A percentile compares a stretch with the other conserved stretches of the same genome.
These are phyloP conservation scores for Lyophyllum shimeji DNA, from an alignment of 768 basidiomycete species.

Conservation along the genomic window DNA sequence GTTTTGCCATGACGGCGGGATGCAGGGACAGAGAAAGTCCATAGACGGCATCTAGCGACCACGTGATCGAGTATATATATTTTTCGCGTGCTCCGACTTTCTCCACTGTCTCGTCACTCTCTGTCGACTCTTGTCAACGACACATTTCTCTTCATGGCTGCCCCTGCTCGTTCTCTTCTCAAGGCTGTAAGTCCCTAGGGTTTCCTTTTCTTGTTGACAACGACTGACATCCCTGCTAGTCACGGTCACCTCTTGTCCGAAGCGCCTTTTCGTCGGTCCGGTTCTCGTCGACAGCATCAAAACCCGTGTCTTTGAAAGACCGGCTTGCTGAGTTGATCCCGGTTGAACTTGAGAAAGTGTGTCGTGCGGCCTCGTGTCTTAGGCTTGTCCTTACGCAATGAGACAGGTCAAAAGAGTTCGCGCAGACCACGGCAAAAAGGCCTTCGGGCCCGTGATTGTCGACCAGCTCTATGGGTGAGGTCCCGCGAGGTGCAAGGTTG, in stretches of 20 bases:
- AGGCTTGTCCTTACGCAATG: neutral
- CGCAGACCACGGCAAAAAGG: slow-evolving; percentile 86
- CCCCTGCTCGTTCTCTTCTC: slow-evolving; percentile 35
- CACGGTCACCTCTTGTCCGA: slow-evolving; percentile 49
- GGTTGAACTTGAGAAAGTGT: slow-evolving; percentile 71
- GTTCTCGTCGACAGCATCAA: slow-evolving; percentile 64
- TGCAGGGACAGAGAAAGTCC: slow-evolving; percentile 5
- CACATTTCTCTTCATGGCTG: slow-evolving; percentile 37
- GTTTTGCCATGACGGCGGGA: slow-evolving; percentile 28
- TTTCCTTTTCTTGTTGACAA: neutral
- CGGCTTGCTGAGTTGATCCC: slow-evolving; percentile 93
- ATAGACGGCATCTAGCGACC: slow-evolving; percentile 21
- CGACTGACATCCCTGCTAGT: slow-evolving; percentile 31
- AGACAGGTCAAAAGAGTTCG: slow-evolving; percentile 78
- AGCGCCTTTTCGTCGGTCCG: slow-evolving; percentile 47
- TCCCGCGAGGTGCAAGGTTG: neutral
- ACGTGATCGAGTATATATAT: slow-evolving; percentile 22
- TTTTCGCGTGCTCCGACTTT: slow-evolving; percentile 15
- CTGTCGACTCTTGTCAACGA: slow-evolving; percentile 1
- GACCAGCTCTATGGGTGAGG: slow-evolving; percentile 87
- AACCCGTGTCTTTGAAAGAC: slow-evolving; percentile 84
- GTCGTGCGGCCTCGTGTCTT: slow-evolving; percentile 11
- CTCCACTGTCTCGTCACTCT: slow-evolving; percentile 19
- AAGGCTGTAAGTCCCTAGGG: slow-evolving; percentile 33
- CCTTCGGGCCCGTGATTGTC: slow-evolving; percentile 88